Evolutionary conservation across 2,329 filamentous ascomycete genomes (phyloP), one percentile per base, ranked within the genome.

Genomic region (Sphaerostilbella broomeana): DNA sequence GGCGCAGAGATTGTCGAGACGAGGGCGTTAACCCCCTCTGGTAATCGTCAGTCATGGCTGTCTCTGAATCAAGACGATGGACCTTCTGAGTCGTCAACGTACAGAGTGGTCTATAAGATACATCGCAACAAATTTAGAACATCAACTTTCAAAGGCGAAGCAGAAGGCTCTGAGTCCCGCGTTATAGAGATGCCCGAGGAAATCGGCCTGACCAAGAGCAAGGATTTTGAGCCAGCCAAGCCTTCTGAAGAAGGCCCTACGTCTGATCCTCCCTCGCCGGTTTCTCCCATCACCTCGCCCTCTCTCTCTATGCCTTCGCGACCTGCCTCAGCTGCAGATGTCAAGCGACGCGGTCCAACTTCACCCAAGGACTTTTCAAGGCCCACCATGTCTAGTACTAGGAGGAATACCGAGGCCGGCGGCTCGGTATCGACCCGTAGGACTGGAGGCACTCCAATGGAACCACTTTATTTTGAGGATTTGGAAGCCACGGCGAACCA

Each of bases 1-100:
- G 76, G 77, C 1, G 68, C 79, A 8, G 75, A 80, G 50, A 62
- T 81, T 7, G 59, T 81, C 12, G 73, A 78, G 46, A 67, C 74
- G 43, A 66, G 40, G 45, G 20, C 34, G 42, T 27, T 35, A 44
- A 35, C 15, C 42, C 45, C 40, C 42, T 48, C 31, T 46, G 35
- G 21, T 1, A 42, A 22, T 8, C 28, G 26, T 11, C 40, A 18
- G 4, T 38, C 41, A n/a, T 41, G 42, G 31, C 30, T 43, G 9
- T 47, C 30, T 41, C 34, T 42, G 7, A 51, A 41, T 35, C 48
- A 48, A 39, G 52, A 53, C 4, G 45, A 51, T 6, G 43, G 51
- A 17, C n/a, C n/a, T n/a, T 6, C 36, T 13, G 24, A 16, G 4
- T 5, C 25, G 13, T 24, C 36, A 3, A 67, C 62, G 1, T 77